Base-by-base conservation (phyloP, 1,284 basidiomycete genomes). In the Paramarasmius palmivorus region DNA sequence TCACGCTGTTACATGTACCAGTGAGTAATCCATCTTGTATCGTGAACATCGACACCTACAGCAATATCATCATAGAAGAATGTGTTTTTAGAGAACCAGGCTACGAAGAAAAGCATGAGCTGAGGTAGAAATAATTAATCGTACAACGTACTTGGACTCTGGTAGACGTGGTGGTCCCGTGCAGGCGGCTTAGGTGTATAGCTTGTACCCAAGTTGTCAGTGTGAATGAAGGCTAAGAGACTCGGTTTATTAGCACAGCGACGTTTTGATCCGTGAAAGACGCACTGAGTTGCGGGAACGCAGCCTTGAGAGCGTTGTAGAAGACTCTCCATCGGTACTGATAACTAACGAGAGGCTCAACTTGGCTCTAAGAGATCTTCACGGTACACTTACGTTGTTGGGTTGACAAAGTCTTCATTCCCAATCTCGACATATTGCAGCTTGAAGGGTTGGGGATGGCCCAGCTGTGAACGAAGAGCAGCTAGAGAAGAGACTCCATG, bases 161-260 rank as follows among this genome's bases (percentile, higher is more conserved):
- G 75, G 60, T 89, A 90, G 35, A 86, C 75, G 56, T 89, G 86
- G 5, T 83, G 70, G 60, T 88, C 86, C 54, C 82, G 88, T 49
- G 80, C 70, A 34, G 69, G 70, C 1, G 85, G 83, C 22, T 70
- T 74, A 1, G 83, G 83, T 2, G 74, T 69, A 38, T 86, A 70
- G 7, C 74, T 63, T 3, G 83, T 32, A 6, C 29, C 29, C 29
- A 32, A 6, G 12, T 32, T 32, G 29, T 32, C 29, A 12, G 29
- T 32, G 29, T 32, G 29, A 32, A 32, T 32, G 29, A 32, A 12
- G 12, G 29, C 29, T 32, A 12, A 8, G n/a, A 23, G 6, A n/a
- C 49, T 29, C 22, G 19, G 12, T 26, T n/a, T 15, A 34, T 25
- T 10, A 19, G 5, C 20, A 15, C 10, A 25, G 17, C n/a, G 15